These are phyloP conservation scores for Calcarisporium arbuscula DNA, from an alignment of 2,329 filamentous ascomycete species.

Conservation along the genomic window DNA sequence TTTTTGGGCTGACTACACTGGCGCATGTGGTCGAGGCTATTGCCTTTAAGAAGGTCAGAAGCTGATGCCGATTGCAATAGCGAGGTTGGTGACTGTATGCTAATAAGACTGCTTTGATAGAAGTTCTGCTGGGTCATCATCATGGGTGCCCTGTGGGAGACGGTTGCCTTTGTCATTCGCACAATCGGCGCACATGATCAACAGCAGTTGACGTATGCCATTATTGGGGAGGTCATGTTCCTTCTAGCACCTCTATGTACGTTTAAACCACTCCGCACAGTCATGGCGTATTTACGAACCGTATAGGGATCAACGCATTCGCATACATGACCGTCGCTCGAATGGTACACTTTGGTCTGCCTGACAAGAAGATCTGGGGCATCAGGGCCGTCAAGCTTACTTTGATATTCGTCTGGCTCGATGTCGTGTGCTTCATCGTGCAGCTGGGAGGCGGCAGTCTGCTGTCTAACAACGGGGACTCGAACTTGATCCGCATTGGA, in stretches of 20 bases:
- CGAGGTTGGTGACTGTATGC: neutral
- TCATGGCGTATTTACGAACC: too few species aligned
- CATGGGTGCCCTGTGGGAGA: conserved; percentile 33
- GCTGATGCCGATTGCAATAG: neutral
- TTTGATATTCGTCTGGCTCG: conserved; percentile 40
- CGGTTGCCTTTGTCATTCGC: conserved; percentile 29
- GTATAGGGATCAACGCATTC: conserved; percentile 35
- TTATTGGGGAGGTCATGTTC: conserved; percentile 28
- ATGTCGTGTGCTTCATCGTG: conserved; percentile 40
- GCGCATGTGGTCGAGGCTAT: conserved; percentile 22
- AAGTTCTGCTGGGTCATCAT: conserved; percentile 32
- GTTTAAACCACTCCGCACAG: neutral
- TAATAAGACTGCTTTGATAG: conserved; percentile 12
- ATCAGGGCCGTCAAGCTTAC: conserved; percentile 31
- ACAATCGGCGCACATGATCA: conserved; percentile 30
- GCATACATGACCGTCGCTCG: conserved; percentile 38
- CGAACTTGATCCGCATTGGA: conserved; percentile 24
- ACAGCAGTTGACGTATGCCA: conserved; percentile 25
- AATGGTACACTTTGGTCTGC: conserved; percentile 31
- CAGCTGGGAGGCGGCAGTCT: conserved; percentile 34
- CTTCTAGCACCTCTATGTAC: conserved; percentile 35
- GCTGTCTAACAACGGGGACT: conserved; percentile 21
- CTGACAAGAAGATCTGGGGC: conserved; percentile 28
- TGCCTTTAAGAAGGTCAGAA: conserved; percentile 25
- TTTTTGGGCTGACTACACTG: conserved; percentile 22